Conservation (phyloP, 2,329 filamentous ascomycete species). For the Nakataea oryzae region DNA sequence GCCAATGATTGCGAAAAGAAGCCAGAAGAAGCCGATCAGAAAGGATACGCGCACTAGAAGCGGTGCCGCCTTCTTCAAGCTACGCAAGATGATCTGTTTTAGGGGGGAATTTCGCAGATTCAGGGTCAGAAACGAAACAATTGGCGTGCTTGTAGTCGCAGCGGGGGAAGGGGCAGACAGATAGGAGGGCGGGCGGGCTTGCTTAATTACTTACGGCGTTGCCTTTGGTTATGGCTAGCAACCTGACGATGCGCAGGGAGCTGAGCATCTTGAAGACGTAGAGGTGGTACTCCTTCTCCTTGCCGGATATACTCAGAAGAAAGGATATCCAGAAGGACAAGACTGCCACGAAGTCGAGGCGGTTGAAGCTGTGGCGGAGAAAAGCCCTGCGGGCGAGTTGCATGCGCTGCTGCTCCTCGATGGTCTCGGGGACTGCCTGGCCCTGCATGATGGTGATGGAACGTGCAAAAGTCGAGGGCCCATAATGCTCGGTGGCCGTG, state of each 20-base stretch:
- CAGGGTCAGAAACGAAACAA: neutral
- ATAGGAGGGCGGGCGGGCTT: neutral
- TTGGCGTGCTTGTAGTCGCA: neutral
- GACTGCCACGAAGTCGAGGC: slow-evolving; percentile 88
- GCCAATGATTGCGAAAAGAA: slow-evolving; percentile 91
- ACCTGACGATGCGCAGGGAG: slow-evolving; percentile 80
- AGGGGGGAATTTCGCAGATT: neutral
- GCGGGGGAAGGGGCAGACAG: neutral
- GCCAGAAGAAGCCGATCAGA: slow-evolving; percentile 93
- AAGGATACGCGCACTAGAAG: slow-evolving; percentile 88
- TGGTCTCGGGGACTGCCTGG: slow-evolving; percentile 47
- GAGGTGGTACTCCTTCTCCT: slow-evolving; percentile 61
- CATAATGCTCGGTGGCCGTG: slow-evolving; percentile 28
- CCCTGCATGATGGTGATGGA: slow-evolving; percentile 69
- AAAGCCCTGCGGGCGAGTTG: slow-evolving; percentile 87
- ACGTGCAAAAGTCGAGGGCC: slow-evolving; percentile 58
- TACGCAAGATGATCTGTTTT: slow-evolving; percentile 79
- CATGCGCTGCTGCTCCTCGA: slow-evolving; percentile 69
- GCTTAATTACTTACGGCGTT: slow-evolving; percentile 63
- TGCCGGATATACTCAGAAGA: slow-evolving; percentile 54
- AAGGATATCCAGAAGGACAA: slow-evolving; percentile 94
- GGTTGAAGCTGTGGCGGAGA: slow-evolving; percentile 88
- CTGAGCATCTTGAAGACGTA: slow-evolving; percentile 96
- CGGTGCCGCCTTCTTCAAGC: slow-evolving; percentile 90
- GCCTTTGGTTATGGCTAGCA: slow-evolving; percentile 86